Evolutionary conservation across 345 rosid species (phyloP).

Genomic region (Rhodamnia rubescens): DNA sequence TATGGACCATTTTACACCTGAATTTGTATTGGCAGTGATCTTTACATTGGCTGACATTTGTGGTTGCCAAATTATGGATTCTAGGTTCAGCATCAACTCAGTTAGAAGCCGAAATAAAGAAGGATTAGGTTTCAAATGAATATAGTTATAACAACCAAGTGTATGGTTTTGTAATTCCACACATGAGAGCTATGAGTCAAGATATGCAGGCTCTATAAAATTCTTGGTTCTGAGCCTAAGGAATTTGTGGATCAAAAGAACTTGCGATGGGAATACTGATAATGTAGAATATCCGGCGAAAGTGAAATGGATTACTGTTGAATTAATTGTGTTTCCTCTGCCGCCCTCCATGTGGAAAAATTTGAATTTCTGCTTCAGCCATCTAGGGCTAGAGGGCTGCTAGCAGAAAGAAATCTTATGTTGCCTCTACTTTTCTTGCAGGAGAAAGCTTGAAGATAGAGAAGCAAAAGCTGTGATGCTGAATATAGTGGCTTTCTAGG

Average conservation of each 20-base stretch:
- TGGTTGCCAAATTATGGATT: neutral
- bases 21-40: neutral
- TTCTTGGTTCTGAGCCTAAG: neutral
- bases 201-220: neutral
- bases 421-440: neutral
- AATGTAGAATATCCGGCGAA: neutral
- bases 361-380: neutral
- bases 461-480: neutral
- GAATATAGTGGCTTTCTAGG: neutral
- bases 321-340: neutral
- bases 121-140: neutral
- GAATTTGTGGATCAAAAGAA: neutral
- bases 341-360: neutral
- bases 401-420: neutral
- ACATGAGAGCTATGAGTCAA: neutral
- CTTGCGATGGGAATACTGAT: neutral
- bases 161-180: neutral
- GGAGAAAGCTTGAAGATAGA: neutral
- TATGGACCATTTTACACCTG: neutral
- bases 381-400: neutral
- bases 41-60: neutral
- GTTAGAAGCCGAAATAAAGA: neutral
- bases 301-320: neutral
- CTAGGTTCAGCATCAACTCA: neutral
- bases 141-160: neutral